Conservation (phyloP, 257 asterid genomes). For the Handroanthus guayacan region DNA sequence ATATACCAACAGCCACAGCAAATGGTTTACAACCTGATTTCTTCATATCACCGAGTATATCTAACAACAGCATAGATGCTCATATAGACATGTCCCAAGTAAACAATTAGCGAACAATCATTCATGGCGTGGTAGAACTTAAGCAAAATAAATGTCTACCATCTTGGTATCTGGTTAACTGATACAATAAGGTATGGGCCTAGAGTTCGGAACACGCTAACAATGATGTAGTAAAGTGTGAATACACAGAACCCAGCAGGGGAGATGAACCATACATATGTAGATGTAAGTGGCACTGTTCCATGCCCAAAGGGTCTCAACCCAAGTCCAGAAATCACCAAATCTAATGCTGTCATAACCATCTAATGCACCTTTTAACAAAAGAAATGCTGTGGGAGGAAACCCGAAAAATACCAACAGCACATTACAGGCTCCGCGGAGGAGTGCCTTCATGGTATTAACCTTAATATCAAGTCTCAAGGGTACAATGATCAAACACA, state of each 20-base stretch:
- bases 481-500: conserved; percentile 78
- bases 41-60: not conserved
- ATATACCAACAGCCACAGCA: too few species aligned
- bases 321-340: conserved; percentile 88
- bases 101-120: not conserved
- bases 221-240: conserved; percentile 57
- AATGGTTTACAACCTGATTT: not conserved
- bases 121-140: conserved; percentile 7
- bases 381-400: conserved; percentile 62
- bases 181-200: conserved; percentile 36
- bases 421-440: conserved; percentile 53
- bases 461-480: conserved; percentile 49
- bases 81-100: not conserved
- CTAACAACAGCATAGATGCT: not conserved
- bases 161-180: conserved; percentile 7
- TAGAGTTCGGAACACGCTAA: conserved; percentile 37
- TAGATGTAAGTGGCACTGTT: conserved; percentile 88
- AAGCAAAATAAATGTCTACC: conserved; percentile 19
- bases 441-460: conserved; percentile 42
- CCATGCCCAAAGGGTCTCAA: conserved; percentile 89
- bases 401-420: conserved; percentile 56
- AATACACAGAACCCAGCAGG: conserved; percentile 88
- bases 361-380: conserved; percentile 58
- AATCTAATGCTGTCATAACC: conserved; percentile 58
- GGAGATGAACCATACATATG: conserved; percentile 85